A percentile compares a stretch with the other conserved stretches of the same genome.
phyloP scores from a whole-genome alignment of 2,329 filamentous ascomycete genomes.

The Aspergillus chevalieri region DNA sequence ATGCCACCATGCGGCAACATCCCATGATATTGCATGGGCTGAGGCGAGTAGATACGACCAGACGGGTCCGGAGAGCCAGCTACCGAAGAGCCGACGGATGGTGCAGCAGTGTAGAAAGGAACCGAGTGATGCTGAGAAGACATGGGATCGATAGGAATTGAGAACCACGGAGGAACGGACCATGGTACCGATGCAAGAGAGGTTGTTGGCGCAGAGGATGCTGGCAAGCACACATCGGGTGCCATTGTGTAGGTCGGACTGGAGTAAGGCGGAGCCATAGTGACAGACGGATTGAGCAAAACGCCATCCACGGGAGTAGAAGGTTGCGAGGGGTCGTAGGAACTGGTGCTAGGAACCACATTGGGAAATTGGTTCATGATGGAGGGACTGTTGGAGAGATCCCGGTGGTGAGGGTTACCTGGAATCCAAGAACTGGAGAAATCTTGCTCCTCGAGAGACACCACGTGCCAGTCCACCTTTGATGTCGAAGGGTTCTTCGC shows the following conservation, averaged over 20 bases:
- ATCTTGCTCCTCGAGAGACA: slow-evolving; percentile 7
- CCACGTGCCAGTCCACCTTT: slow-evolving; percentile 12
- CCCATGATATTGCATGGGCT: slow-evolving; percentile 13
- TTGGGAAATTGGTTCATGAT: slow-evolving; percentile 14
- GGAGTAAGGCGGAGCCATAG: slow-evolving; percentile 19
- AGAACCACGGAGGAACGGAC: slow-evolving; percentile 25
- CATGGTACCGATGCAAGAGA: slow-evolving; percentile 16
- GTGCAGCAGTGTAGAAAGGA: slow-evolving; percentile 20
- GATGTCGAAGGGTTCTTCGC: slow-evolving; percentile 3
- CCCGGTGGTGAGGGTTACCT: slow-evolving; percentile 16
- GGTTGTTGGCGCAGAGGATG: slow-evolving; percentile 19
- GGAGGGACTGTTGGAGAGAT: slow-evolving; percentile 15
- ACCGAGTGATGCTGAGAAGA: slow-evolving; percentile 16
- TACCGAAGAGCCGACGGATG: slow-evolving; percentile 15
- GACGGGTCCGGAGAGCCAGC: slow-evolving; percentile 19
- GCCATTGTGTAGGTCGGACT: slow-evolving; percentile 20
- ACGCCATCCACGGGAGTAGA: slow-evolving; percentile 21
- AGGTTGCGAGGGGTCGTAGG: slow-evolving; percentile 22
- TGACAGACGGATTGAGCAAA: slow-evolving; percentile 20
- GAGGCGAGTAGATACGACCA: slow-evolving; percentile 14
- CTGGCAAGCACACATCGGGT: slow-evolving; percentile 20
- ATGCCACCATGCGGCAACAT: slow-evolving; percentile 12
- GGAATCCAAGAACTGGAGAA: slow-evolving; percentile 16
- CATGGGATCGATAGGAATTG: slow-evolving; percentile 20
- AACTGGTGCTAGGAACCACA: slow-evolving; percentile 13